Evolutionary conservation across 1,284 basidiomycete species (phyloP), one percentile per base, ranked within the genome.

Genomic region (Melampsora americana): DNA sequence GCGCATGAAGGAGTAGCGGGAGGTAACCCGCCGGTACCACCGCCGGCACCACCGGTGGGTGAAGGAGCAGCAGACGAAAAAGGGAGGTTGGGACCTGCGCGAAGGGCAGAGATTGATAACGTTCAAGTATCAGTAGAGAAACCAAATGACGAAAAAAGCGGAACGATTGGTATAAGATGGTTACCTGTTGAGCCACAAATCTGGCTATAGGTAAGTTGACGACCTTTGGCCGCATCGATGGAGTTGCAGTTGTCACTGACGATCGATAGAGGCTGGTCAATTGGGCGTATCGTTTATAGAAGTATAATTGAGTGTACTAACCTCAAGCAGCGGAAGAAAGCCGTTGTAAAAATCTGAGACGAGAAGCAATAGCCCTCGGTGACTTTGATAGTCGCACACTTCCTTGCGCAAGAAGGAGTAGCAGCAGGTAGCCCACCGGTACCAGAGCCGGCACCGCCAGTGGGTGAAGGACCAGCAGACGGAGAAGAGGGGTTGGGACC

Each of bases 321-420:
- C 71, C 48, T 73, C 48, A 73, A 66, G 46, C 71, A 73, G 28
- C 56, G 71, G 23, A 35, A 48, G 32, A 53, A 73, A 20, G 71
- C 64, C 5, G 62, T n/a, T 11, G 28, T 28, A 28, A 66, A 35
- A 18, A 66, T 46, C 20, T 26, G 14, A 23, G 71, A 28, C 42
- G 66, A 66, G 26, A 46, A 23, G 30, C 71, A 74, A n/a, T 74
- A 74, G 6, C 71, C 71, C 56, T 74, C 71, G 9, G 61, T 59
- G 20, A 74, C 39, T 46, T 74, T 74, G 23, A 74, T 61, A 42
- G 64, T 56, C 5, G 64, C 71, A 60, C 71, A 74, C 59, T 35
- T 74, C 50, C 48, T 62, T 5, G 60, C 64, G 64, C 71, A 74
- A 26, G 48, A 35, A 3, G 71, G 23, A 35, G 44, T 42, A 42